phyloP scores from a whole-genome alignment of 2,329 filamentous ascomycete genomes.

The Incumbomyces lentus region DNA sequence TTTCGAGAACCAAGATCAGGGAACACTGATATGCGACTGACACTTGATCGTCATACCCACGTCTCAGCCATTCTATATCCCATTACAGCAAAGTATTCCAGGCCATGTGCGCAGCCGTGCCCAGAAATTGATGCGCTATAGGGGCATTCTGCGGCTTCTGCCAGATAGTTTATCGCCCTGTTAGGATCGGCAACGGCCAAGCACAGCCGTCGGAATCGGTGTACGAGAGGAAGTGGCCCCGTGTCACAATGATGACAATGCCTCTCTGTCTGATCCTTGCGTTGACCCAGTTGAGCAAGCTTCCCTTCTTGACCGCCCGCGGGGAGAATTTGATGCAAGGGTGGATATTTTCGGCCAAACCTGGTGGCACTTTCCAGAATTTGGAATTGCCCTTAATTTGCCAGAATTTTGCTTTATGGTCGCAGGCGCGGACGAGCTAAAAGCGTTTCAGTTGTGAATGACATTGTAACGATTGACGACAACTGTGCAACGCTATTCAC shows the following conservation, averaged over 20 bases:
- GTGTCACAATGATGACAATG: background rate
- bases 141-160: background rate
- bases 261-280: too few relatives aligned
- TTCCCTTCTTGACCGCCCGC: background rate
- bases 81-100: conserved; percentile 6
- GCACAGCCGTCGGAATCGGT: conserved; percentile 9
- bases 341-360: background rate
- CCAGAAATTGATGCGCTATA: background rate
- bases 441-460: conserved; percentile 1
- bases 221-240: background rate
- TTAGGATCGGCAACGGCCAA: conserved; percentile 17
- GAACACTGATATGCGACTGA: background rate
- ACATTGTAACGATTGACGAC: background rate
- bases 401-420: background rate
- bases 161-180: too few relatives aligned
- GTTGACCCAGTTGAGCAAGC: too few relatives aligned
- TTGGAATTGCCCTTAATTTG: conserved; percentile 11
- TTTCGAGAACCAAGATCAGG: conserved; percentile 3
- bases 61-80: background rate
- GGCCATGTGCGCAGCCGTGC: conserved; percentile 1
- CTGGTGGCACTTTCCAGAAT: conserved; percentile 1
- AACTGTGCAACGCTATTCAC: background rate
- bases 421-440: background rate
- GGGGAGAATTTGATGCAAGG: background rate
- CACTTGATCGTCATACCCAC: background rate